Evolutionary conservation across 805 yeast genomes (phyloP).

Genomic region (Gaillardinia entomophila): DNA sequence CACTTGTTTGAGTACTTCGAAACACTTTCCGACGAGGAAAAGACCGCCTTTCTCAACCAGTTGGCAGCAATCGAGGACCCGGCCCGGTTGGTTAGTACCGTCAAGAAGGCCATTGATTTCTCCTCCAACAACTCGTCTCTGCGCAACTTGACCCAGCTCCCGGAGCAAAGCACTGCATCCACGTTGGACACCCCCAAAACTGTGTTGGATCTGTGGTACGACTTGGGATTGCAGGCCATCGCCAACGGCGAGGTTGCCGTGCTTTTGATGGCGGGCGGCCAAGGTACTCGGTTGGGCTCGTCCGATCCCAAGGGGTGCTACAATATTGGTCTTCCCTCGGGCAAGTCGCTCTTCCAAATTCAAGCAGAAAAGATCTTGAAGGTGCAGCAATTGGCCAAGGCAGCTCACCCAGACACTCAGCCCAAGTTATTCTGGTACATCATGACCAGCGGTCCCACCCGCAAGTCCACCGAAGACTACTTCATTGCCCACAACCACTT

Average conservation of each 20-base stretch:
- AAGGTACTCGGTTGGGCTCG: constrained; percentile 93
- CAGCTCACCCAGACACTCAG: constrained; percentile 11
- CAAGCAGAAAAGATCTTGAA: constrained; percentile 82
- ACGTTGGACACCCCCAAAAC: constrained; percentile 37
- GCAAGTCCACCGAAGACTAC: constrained; percentile 64
- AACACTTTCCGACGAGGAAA: constrained; percentile 25
- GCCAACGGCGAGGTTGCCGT: constrained; percentile 75
- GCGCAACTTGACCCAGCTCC: constrained; percentile 43
- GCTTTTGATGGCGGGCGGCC: constrained; percentile 96
- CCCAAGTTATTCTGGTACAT: constrained; percentile 72
- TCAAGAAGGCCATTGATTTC: constrained; percentile 41
- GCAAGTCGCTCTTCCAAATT: constrained; percentile 79
- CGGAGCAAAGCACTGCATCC: constrained; percentile 40
- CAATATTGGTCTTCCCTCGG: constrained; percentile 78
- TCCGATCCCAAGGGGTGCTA: constrained; percentile 91
- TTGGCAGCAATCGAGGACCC: constrained; percentile 40
- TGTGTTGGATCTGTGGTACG: constrained; percentile 33
- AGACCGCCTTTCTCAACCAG: constrained; percentile 33
- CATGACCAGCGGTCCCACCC: constrained; percentile 92
- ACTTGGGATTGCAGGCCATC: constrained; percentile 64
- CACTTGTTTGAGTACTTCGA: constrained; percentile 50
- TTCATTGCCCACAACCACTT: constrained; percentile 61
- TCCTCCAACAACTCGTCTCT: constrained; percentile 17
- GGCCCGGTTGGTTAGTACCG: constrained; percentile 30
- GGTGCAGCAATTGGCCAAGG: constrained; percentile 52